Percentiles rank a stretch among this genome's conserved stretches.
These are phyloP conservation scores for Fomes fomentarius DNA, from an alignment of 1,284 basidiomycete genomes.

Conservation along the genomic window DNA sequence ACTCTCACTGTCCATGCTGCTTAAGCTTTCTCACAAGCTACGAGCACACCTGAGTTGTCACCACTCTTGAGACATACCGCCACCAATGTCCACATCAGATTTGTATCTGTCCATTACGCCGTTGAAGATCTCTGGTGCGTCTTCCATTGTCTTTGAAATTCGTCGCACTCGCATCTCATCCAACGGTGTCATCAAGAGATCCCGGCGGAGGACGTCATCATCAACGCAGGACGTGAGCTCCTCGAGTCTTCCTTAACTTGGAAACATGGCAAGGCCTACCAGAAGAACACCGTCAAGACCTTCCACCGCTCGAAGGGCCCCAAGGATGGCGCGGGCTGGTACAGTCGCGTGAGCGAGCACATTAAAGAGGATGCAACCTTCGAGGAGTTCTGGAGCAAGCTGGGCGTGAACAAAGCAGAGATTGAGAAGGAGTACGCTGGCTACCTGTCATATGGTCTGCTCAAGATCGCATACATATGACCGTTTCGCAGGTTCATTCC, in stretches of 20 bases:
- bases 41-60: neutral
- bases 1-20: too few species aligned
- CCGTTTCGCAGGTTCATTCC: constrained; percentile 56
- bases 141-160: constrained; percentile 3
- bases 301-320: constrained; percentile 51
- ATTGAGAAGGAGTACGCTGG: constrained; percentile 71
- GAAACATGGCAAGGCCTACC: constrained; percentile 67
- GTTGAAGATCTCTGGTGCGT: constrained; percentile 26
- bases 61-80: neutral
- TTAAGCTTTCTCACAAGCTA: constrained; percentile 4
- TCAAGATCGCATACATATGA: too few species aligned
- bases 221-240: constrained; percentile 56
- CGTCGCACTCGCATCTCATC: neutral
- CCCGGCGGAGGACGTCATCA: constrained; percentile 59
- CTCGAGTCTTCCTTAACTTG: constrained; percentile 58
- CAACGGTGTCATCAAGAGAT: constrained; percentile 44
- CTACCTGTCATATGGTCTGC: too few species aligned
- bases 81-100: constrained; percentile 19
- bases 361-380: constrained; percentile 65
- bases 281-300: constrained; percentile 58
- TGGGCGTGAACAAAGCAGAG: constrained; percentile 65
- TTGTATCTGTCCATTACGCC: constrained; percentile 27
- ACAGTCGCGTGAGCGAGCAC: constrained; percentile 69
- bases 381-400: constrained; percentile 69
- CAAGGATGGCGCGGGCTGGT: constrained; percentile 63